phyloP scores from a whole-genome alignment of 768 basidiomycete genomes.

The Lactifluus rugatus region DNA sequence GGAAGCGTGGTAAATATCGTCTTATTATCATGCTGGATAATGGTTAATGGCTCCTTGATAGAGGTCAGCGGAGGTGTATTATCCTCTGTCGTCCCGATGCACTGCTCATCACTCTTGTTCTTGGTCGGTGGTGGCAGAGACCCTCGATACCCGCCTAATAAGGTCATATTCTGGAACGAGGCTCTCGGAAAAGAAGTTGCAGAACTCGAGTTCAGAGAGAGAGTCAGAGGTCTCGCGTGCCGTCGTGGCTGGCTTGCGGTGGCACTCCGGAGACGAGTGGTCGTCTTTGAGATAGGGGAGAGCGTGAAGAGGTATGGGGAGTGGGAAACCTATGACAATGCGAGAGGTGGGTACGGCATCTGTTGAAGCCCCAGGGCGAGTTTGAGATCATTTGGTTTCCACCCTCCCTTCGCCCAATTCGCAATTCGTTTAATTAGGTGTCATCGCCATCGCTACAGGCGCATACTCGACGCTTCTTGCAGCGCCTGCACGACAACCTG shows the following conservation, averaged over 20 bases:
- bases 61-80: slow-evolving; percentile 76
- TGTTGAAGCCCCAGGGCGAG: neutral
- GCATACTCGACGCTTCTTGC: slow-evolving; percentile 72
- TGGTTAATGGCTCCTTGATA: slow-evolving; percentile 27
- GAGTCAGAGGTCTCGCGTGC: slow-evolving; percentile 69
- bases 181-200: slow-evolving; percentile 65
- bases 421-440: slow-evolving; percentile 37
- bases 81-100: slow-evolving; percentile 64
- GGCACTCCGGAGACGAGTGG: slow-evolving; percentile 66
- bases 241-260: slow-evolving; percentile 80
- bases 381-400: neutral
- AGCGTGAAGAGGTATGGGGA: slow-evolving; percentile 55
- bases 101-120: slow-evolving; percentile 75
- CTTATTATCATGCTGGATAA: neutral
- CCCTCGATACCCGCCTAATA: slow-evolving; percentile 85
- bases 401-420: too few relatives aligned
- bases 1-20: slow-evolving; percentile 59
- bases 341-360: slow-evolving; percentile 46
- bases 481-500: slow-evolving; percentile 76
- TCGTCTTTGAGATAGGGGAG: slow-evolving; percentile 63
- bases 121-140: slow-evolving; percentile 82
- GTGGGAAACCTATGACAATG: slow-evolving; percentile 86
- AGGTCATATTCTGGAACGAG: slow-evolving; percentile 88
- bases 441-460: slow-evolving; percentile 72
- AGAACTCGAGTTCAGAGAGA: slow-evolving; percentile 82